These are phyloP conservation scores for Saitozyma sp. DNA, from an alignment of 768 basidiomycete species.

Conservation along the genomic window DNA sequence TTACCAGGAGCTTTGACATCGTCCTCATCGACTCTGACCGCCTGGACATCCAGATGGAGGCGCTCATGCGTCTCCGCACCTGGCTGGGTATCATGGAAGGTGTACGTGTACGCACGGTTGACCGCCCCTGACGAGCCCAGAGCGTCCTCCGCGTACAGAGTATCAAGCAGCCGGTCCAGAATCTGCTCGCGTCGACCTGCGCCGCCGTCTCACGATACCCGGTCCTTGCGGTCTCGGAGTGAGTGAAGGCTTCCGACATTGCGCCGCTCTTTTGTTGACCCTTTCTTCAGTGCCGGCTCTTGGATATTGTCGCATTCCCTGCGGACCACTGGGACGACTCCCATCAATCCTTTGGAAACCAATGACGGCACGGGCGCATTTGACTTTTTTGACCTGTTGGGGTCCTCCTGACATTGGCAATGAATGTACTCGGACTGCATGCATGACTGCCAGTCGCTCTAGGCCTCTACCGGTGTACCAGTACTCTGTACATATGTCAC, in stretches of 20 bases:
- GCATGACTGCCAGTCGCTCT: no score
- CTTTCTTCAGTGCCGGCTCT: background rate
- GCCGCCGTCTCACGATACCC: conserved; percentile 6
- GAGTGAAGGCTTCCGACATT: background rate
- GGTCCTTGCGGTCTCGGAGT: conserved; percentile 2
- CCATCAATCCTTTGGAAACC: background rate
- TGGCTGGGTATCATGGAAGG: conserved; percentile 16
- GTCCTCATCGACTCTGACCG: conserved; percentile 1
- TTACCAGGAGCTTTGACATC: conserved; percentile 19
- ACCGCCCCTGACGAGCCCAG: conserved; percentile 1
- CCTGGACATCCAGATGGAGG: conserved; percentile 4
- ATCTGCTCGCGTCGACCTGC: conserved; percentile 6
- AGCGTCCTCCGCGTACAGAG: conserved; percentile 11
- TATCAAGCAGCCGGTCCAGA: conserved; percentile 12
- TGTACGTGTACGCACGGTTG: background rate
- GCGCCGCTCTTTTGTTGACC: background rate
- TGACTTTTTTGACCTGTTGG: conserved; percentile 7
- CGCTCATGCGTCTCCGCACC: conserved; percentile 3
- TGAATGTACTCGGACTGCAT: background rate
- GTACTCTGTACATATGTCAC: no score
- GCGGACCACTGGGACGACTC: background rate
- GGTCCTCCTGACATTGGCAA: background rate
- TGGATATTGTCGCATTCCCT: conserved; percentile 4
- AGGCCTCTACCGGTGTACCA: no score
- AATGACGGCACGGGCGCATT: background rate